Evolutionary conservation across 768 basidiomycete genomes (phyloP).

Genomic region (Asterophora parasitica): DNA sequence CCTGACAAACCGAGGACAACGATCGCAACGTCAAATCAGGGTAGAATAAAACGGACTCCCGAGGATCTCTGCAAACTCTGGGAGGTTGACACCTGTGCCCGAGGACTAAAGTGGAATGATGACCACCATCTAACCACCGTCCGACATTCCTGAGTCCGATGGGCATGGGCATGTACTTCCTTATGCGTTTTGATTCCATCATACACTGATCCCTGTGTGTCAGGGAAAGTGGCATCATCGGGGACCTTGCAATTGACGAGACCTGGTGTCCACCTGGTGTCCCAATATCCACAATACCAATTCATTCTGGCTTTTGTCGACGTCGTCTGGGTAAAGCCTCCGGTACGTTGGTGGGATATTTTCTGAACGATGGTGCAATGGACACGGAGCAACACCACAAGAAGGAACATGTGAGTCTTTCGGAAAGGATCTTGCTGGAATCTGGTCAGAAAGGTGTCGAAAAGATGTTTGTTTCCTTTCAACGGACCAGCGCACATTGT

Average conservation of each 20-base stretch:
- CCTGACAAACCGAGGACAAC: conserved; percentile 1
- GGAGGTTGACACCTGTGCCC: not conserved
- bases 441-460: too few relatives aligned
- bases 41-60: not conserved
- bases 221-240: conserved; percentile 5
- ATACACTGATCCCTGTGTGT: not conserved
- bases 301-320: too few relatives aligned
- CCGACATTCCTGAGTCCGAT: not conserved
- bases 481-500: too few relatives aligned
- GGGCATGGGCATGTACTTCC: not conserved
- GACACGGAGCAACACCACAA: too few relatives aligned
- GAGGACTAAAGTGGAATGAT: conserved; percentile 1
- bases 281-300: not conserved
- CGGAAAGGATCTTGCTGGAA: too few relatives aligned
- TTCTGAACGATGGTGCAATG: too few relatives aligned
- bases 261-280: not conserved
- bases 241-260: conserved; percentile 1
- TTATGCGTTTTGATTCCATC: conserved; percentile 5
- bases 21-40: not conserved
- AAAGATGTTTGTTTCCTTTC: too few relatives aligned
- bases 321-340: too few relatives aligned
- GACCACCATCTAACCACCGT: not conserved
- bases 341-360: too few relatives aligned
- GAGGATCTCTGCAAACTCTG: not conserved
- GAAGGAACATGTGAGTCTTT: too few relatives aligned